Conservation (phyloP, 108 stramenopile species). For the Nannochloropsis salina region DNA sequence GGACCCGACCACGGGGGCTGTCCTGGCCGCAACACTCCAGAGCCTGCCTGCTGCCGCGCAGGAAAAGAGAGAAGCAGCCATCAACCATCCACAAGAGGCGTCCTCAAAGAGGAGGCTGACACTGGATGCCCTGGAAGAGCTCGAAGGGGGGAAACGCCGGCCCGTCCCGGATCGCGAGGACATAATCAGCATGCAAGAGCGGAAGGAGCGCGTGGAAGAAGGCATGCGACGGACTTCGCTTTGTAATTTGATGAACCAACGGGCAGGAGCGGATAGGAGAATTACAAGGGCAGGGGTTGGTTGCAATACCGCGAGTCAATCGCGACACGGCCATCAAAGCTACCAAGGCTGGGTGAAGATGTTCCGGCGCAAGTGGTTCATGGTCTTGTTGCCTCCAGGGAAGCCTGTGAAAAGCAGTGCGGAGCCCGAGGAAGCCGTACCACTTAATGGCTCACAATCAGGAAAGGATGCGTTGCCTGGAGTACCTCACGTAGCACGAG, state of each 20-base stretch:
- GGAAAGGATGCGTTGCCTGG: too few relatives aligned
- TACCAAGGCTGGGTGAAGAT: slow-evolving; percentile 1
- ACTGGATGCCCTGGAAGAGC: slow-evolving; percentile 15
- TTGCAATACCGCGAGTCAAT: background rate
- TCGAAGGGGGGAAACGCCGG: background rate
- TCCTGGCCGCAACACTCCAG: background rate
- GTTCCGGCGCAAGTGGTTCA: background rate
- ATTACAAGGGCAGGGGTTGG: background rate
- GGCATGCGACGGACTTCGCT: background rate
- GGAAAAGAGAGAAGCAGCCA: background rate
- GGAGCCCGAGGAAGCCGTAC: background rate
- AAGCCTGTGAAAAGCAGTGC: background rate
- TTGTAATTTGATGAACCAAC: background rate
- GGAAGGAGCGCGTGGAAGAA: slow-evolving; percentile 10
- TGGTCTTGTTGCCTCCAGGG: background rate
- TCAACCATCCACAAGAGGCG: background rate
- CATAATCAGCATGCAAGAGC: background rate
- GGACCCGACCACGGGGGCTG: background rate
- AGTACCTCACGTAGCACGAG: background rate
- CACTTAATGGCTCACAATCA: too few relatives aligned
- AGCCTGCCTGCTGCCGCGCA: background rate
- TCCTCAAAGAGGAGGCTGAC: background rate
- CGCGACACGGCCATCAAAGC: background rate
- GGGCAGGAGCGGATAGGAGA: background rate
- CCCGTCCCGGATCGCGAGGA: background rate